Percentiles rank a stretch among this genome's conserved stretches.
Conservation (phyloP, 352 stramenopile genomes). For the Plasmopara halstedii region DNA sequence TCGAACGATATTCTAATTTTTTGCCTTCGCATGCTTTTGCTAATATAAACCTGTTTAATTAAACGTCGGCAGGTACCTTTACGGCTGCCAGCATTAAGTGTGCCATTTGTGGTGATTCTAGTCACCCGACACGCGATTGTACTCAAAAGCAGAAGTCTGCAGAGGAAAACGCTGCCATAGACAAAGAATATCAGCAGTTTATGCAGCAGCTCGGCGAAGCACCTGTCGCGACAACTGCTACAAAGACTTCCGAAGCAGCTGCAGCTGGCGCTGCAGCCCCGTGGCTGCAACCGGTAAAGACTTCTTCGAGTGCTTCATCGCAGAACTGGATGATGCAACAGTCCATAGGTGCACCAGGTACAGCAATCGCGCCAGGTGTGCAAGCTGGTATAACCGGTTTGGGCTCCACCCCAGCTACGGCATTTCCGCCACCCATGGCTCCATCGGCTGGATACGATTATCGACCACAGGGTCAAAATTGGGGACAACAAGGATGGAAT, state of each 20-base stretch:
- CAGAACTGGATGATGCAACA: slow-evolving; percentile 69
- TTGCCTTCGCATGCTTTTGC: too few species aligned
- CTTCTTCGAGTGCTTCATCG: slow-evolving; percentile 20
- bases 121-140: slow-evolving; percentile 97
- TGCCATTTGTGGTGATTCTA: slow-evolving; percentile 97
- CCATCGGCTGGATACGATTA: slow-evolving; percentile 29
- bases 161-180: slow-evolving; percentile 65
- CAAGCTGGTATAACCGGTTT: slow-evolving; percentile 14
- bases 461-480: slow-evolving; percentile 26
- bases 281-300: slow-evolving; percentile 62
- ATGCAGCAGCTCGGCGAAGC: slow-evolving; percentile 84
- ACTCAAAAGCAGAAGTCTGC: slow-evolving; percentile 77
- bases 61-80: slow-evolving; percentile 44
- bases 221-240: slow-evolving; percentile 50
- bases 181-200: slow-evolving; percentile 82
- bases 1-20: too few species aligned
- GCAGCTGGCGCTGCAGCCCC: slow-evolving; percentile 33
- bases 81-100: slow-evolving; percentile 90
- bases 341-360: slow-evolving; percentile 27
- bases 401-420: slow-evolving; percentile 41
- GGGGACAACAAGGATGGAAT: slow-evolving; percentile 32
- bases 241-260: slow-evolving; percentile 19
- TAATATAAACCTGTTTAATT: slow-evolving; percentile 1
- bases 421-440: slow-evolving; percentile 38
- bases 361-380: slow-evolving; percentile 11